These are phyloP conservation scores for Fusarium azukiicola DNA, from an alignment of 2,329 filamentous ascomycete species.

Conservation along the genomic window DNA sequence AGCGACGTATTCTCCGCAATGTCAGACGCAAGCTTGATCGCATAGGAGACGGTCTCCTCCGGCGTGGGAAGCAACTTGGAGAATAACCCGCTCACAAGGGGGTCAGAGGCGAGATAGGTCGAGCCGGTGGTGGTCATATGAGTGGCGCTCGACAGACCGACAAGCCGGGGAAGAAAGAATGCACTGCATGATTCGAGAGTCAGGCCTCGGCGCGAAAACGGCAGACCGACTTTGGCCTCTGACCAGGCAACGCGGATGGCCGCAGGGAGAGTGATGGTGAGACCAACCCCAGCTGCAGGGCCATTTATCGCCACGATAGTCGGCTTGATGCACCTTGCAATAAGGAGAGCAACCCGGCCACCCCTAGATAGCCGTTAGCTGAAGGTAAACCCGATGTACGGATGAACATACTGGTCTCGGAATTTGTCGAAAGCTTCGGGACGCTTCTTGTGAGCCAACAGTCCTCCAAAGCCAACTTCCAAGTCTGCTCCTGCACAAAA, in stretches of 20 bases:
- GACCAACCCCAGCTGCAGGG: neutral
- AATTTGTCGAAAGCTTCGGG: neutral
- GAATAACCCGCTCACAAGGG: neutral
- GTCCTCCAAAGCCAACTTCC: neutral
- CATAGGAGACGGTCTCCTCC: neutral
- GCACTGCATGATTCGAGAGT: neutral
- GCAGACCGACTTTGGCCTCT: neutral
- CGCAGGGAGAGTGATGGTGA: neutral
- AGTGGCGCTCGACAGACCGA: neutral
- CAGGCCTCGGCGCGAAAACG: neutral
- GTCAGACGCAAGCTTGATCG: neutral
- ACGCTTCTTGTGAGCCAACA: neutral
- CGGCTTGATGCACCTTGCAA: neutral
- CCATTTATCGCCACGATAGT: neutral
- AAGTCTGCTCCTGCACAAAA: neutral
- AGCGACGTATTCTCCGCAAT: neutral
- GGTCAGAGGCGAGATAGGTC: neutral
- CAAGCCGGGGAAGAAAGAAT: neutral
- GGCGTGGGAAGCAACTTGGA: neutral
- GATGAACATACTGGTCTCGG: neutral
- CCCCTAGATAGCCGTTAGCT: neutral
- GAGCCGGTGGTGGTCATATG: neutral
- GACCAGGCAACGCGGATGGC: neutral
- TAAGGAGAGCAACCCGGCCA: neutral
- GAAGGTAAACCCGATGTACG: neutral